phyloP scores from a whole-genome alignment of 208 protist genomes.

The Angomonas ambiguus region DNA sequence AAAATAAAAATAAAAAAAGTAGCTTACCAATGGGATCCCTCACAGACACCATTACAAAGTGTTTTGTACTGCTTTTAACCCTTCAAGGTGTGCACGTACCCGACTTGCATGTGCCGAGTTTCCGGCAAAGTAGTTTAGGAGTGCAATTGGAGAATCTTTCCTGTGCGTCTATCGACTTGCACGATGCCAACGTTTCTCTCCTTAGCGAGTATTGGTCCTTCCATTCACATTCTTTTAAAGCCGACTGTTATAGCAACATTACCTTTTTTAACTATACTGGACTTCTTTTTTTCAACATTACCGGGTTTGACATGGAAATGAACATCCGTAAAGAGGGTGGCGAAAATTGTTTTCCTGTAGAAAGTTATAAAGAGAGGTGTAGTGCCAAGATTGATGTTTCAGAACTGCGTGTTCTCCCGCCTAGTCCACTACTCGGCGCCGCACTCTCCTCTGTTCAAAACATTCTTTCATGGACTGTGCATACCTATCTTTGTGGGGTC shows the following conservation, averaged over 20 bases:
- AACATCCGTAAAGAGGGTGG: not conserved
- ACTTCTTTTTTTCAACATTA: not conserved
- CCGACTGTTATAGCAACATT: not conserved
- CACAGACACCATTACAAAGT: not conserved
- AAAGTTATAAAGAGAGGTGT: not conserved
- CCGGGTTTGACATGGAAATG: not conserved
- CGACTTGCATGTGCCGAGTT: not conserved
- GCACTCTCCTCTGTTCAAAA: not conserved
- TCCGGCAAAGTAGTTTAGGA: not conserved
- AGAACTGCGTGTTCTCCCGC: slow-evolving; percentile 16
- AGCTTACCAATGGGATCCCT: too few species aligned
- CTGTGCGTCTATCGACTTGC: not conserved
- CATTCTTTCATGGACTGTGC: slow-evolving; percentile 13
- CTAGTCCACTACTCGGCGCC: slow-evolving; percentile 18
- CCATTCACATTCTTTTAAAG: not conserved
- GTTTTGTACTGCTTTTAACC: not conserved
- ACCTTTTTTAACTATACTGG: not conserved
- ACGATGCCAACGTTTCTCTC: not conserved
- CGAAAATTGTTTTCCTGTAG: not conserved
- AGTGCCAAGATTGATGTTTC: not conserved
- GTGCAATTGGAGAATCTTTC: not conserved
- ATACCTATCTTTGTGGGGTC: slow-evolving; percentile 20
- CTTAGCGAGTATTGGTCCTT: not conserved
- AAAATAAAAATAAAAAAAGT: not conserved
- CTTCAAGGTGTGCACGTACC: not conserved